Evolutionary conservation across 1,284 basidiomycete species (phyloP).

Genomic region (Stygiomarasmius scandens): DNA sequence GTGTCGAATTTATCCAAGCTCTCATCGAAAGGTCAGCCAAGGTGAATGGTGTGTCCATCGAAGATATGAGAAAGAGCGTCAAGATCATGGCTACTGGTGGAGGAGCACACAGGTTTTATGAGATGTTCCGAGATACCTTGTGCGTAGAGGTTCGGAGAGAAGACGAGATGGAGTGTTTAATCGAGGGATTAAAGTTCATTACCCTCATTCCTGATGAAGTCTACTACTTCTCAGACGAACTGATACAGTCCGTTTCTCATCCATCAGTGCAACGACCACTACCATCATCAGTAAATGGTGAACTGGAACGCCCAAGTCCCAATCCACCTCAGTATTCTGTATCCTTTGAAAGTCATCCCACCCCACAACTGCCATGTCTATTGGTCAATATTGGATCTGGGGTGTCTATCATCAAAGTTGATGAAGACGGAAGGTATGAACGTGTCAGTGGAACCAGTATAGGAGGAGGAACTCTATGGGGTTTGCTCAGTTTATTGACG

Average conservation of each 20-base stretch:
- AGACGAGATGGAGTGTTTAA: conserved; percentile 99
- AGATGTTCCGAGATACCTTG: conserved; percentile 75
- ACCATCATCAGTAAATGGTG: conserved; percentile 23
- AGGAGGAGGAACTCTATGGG: conserved; percentile 99
- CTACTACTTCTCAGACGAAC: conserved; percentile 98
- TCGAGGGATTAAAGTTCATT: conserved; percentile 96
- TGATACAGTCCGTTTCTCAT: conserved; percentile 88
- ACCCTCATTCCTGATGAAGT: conserved; percentile 97
- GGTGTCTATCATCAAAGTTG: conserved; percentile 96
- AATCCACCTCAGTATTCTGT: conserved; percentile 91
- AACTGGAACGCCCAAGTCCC: conserved; percentile 87
- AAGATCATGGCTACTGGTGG: conserved; percentile 99
- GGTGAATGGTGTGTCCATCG: conserved; percentile 87
- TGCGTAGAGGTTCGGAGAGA: conserved; percentile 87
- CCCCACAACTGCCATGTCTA: conserved; percentile 92
- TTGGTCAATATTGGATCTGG: conserved; percentile 99
- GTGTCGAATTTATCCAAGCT: conserved; percentile 86
- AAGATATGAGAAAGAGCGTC: conserved; percentile 90
- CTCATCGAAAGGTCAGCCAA: conserved; percentile 87
- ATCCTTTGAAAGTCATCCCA: conserved; percentile 79
- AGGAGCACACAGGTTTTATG: conserved; percentile 94
- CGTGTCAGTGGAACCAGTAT: conserved; percentile 96
- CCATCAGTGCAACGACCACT: conserved; percentile 31
- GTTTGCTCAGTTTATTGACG: conserved; percentile 90
- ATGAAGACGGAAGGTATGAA: conserved; percentile 94